These are phyloP conservation scores for Globisporangium radiosum DNA, from an alignment of 352 stramenopile genomes.

Conservation along the genomic window DNA sequence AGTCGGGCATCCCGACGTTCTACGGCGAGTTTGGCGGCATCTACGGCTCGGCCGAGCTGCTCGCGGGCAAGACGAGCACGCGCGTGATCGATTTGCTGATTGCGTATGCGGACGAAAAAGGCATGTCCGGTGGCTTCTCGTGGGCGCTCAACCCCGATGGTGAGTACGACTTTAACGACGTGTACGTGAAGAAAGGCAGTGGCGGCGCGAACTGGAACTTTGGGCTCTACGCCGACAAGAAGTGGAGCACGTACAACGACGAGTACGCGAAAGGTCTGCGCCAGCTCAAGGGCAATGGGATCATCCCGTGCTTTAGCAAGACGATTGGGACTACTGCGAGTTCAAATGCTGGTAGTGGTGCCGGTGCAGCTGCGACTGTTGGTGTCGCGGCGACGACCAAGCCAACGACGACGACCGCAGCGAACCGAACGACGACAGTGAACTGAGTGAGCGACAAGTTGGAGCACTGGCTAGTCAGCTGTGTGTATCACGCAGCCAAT, in stretches of 20 bases:
- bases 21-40: constrained; percentile 83
- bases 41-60: constrained; percentile 48
- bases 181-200: constrained; percentile 41
- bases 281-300: constrained; percentile 63
- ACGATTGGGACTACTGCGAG: constrained; percentile 23
- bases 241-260: constrained; percentile 62
- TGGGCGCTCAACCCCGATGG: constrained; percentile 79
- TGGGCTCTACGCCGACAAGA: constrained; percentile 61
- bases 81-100: constrained; percentile 70
- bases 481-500: too few species aligned
- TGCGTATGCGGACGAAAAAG: constrained; percentile 50
- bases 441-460: too few species aligned
- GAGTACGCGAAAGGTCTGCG: constrained; percentile 58
- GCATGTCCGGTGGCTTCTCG: constrained; percentile 72
- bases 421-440: not conserved
- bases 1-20: constrained; percentile 47
- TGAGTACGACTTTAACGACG: constrained; percentile 72
- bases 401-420: not conserved
- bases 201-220: constrained; percentile 42
- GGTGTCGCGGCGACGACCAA: constrained; percentile 1
- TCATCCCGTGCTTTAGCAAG: constrained; percentile 62
- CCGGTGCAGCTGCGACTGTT: constrained; percentile 11
- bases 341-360: constrained; percentile 18
- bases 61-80: constrained; percentile 56
- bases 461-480: too few species aligned